Evolutionary conservation across 2,329 filamentous ascomycete genomes (phyloP).

Genomic region (Capronia americana): DNA sequence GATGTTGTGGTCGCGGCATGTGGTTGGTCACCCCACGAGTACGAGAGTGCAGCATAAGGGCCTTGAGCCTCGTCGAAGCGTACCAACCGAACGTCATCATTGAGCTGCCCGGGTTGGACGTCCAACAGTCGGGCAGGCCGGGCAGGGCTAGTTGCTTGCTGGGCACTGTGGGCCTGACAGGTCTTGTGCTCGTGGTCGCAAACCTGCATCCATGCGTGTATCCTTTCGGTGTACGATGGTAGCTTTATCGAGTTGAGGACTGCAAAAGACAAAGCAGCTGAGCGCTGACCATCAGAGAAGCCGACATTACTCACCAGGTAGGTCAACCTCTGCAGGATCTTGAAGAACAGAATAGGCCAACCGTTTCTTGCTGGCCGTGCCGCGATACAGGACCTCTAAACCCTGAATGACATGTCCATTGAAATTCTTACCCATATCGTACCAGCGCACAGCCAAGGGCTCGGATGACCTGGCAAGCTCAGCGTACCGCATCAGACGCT

Average conservation of each 20-base stretch:
- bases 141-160: conserved; percentile 4
- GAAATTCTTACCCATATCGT: background rate
- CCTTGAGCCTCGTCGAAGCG: background rate
- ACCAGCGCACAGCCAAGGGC: background rate
- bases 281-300: background rate
- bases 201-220: conserved; percentile 2
- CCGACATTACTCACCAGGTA: background rate
- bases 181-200: background rate
- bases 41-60: conserved; percentile 6
- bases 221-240: background rate
- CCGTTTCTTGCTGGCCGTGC: background rate
- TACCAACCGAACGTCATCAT: background rate
- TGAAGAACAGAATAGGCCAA: background rate
- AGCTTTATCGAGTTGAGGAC: background rate
- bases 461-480: background rate
- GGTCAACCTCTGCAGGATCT: conserved; percentile 5
- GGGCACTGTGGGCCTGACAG: conserved; percentile 1
- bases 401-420: background rate
- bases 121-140: conserved; percentile 10
- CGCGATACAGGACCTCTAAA: conserved; percentile 1
- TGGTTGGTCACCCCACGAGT: conserved; percentile 8
- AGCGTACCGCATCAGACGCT: conserved; percentile 2
- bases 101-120: background rate
- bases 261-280: background rate
- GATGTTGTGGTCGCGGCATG: conserved; percentile 9